Evolutionary conservation across 75 land plant species (phyloP).

Genomic region (Sequoiadendron giganteum): DNA sequence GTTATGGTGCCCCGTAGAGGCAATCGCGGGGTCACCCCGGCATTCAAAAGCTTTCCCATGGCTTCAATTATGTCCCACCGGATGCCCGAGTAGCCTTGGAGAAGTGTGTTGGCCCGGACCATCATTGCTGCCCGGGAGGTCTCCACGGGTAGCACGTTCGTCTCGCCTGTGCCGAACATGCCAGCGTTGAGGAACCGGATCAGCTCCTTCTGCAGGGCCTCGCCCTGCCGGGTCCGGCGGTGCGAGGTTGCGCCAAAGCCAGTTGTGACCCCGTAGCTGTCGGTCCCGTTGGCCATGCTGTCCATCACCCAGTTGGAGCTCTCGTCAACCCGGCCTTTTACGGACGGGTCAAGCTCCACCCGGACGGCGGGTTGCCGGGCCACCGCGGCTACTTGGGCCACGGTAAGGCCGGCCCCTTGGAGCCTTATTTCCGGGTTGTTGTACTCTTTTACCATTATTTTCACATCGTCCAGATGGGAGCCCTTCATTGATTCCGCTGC

Average conservation of each 20-base stretch:
- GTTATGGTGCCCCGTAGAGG: slow-evolving; percentile 60
- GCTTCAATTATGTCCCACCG: slow-evolving; percentile 42
- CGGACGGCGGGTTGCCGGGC: slow-evolving; percentile 27
- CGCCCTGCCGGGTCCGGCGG: slow-evolving; percentile 51
- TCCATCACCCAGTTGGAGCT: neutral
- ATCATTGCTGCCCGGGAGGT: slow-evolving; percentile 26
- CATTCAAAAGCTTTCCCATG: slow-evolving; percentile 13
- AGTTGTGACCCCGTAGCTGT: slow-evolving; percentile 56
- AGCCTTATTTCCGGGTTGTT: slow-evolving; percentile 28
- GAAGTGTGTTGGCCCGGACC: slow-evolving; percentile 34
- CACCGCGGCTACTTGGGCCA: slow-evolving; percentile 58
- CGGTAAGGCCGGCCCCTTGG: slow-evolving; percentile 47
- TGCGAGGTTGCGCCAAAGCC: slow-evolving; percentile 73
- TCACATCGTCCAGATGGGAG: slow-evolving; percentile 63
- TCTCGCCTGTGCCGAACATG: slow-evolving; percentile 43
- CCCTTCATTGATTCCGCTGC: slow-evolving; percentile 47
- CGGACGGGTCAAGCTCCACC: slow-evolving; percentile 49
- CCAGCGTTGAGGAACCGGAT: slow-evolving; percentile 91
- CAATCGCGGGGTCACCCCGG: slow-evolving; percentile 40
- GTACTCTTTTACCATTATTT: slow-evolving; percentile 51
- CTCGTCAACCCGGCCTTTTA: slow-evolving; percentile 16
- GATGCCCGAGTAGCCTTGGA: slow-evolving; percentile 54
- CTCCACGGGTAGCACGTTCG: neutral
- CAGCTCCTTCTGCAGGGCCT: slow-evolving; percentile 65
- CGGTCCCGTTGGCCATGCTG: slow-evolving; percentile 27